These are phyloP conservation scores for Rhizopus sp. DNA, from an alignment of 371 early-diverging fungal species.

Conservation along the genomic window DNA sequence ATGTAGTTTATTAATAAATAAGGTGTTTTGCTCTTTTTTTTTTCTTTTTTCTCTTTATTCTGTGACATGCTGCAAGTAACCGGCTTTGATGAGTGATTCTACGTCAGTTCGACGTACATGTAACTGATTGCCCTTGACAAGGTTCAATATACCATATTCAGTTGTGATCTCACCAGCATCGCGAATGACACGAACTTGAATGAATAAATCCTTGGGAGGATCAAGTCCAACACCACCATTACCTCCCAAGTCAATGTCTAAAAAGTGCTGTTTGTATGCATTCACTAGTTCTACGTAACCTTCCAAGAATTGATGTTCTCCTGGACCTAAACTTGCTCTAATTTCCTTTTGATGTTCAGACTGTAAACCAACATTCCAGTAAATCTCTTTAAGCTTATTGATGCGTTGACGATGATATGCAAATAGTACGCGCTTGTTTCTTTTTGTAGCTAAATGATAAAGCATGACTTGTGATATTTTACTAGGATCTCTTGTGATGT, in stretches of 20 bases:
- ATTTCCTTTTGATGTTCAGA: slow-evolving; percentile 42
- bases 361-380: slow-evolving; percentile 72
- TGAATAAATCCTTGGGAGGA: slow-evolving; percentile 88
- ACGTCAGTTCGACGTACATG: slow-evolving; percentile 87
- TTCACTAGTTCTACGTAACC: slow-evolving; percentile 65
- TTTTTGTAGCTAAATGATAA: slow-evolving; percentile 58
- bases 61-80: slow-evolving; percentile 72
- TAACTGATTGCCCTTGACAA: slow-evolving; percentile 79
- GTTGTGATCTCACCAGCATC: slow-evolving; percentile 90
- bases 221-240: slow-evolving; percentile 68
- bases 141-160: slow-evolving; percentile 74
- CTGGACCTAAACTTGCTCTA: slow-evolving; percentile 54
- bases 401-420: slow-evolving; percentile 83
- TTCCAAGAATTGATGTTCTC: slow-evolving; percentile 67
- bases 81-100: slow-evolving; percentile 84
- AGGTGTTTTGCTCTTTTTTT: too few species aligned
- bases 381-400: slow-evolving; percentile 69
- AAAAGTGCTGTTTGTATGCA: slow-evolving; percentile 65
- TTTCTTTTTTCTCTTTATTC: not conserved
- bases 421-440: slow-evolving; percentile 89
- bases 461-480: slow-evolving; percentile 50
- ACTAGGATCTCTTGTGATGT: slow-evolving; percentile 21
- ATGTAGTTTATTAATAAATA: too few species aligned
- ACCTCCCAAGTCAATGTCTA: slow-evolving; percentile 77
- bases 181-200: slow-evolving; percentile 83